phyloP scores from a whole-genome alignment of 1,139 yeast species.

The Saccharomycopsis hybrid region DNA sequence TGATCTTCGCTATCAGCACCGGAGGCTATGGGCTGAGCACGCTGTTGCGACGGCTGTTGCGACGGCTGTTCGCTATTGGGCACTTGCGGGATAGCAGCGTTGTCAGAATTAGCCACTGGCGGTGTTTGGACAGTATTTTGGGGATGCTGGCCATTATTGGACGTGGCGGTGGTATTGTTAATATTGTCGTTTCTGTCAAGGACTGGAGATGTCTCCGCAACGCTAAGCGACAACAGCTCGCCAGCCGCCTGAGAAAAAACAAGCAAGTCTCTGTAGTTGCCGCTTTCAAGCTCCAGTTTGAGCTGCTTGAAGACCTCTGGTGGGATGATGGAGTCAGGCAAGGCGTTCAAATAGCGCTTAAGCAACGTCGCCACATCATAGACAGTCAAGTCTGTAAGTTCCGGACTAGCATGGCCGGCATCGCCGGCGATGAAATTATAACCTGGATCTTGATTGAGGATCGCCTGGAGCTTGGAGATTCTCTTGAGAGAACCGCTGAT shows the following conservation, averaged over 20 bases:
- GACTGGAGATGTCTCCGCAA: too few species aligned
- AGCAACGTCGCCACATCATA: constrained; percentile 32
- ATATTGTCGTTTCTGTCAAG: too few species aligned
- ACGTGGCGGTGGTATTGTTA: too few species aligned
- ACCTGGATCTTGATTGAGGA: constrained; percentile 9
- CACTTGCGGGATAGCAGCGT: too few species aligned
- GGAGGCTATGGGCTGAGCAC: too few species aligned
- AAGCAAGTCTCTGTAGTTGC: constrained; percentile 13
- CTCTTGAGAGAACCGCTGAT: constrained; percentile 19
- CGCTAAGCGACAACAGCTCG: constrained; percentile 12
- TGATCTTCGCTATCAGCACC: too few species aligned
- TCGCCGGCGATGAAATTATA: not conserved
- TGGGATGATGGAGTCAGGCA: constrained; percentile 20
- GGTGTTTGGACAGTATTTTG: too few species aligned
- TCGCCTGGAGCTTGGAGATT: constrained; percentile 11
- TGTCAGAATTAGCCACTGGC: not conserved
- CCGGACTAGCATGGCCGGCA: not conserved
- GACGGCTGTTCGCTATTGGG: too few species aligned
- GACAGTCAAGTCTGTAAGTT: constrained; percentile 7
- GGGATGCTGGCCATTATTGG: too few species aligned
- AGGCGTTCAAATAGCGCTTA: constrained; percentile 29
- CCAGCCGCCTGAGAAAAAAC: constrained; percentile 16
- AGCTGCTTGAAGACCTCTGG: constrained; percentile 8
- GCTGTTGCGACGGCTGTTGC: too few species aligned
- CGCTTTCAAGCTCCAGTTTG: constrained; percentile 11